Evolutionary conservation across 306 rosid genomes (phyloP).

Genomic region (Datisca glomerata): DNA sequence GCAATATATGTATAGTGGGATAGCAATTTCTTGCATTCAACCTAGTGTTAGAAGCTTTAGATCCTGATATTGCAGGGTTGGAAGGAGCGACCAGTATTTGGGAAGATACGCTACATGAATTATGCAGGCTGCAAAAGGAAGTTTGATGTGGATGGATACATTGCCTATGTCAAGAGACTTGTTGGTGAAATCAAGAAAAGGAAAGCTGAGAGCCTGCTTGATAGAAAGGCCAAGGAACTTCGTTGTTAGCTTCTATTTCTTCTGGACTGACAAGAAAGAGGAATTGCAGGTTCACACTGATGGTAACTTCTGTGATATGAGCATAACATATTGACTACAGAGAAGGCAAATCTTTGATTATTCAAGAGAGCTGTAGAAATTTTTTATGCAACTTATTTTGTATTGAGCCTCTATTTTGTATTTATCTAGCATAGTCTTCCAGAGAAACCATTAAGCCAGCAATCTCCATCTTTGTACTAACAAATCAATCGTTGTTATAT

Average conservation of each 20-base stretch:
- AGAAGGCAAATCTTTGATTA: too few species aligned
- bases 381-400: too few species aligned
- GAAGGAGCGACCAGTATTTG: constrained; percentile 71
- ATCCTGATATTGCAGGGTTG: constrained; percentile 53
- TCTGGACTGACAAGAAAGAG: too few species aligned
- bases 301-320: too few species aligned
- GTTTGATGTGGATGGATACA: constrained; percentile 71
- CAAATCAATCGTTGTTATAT: too few species aligned
- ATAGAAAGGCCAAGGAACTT: constrained; percentile 34
- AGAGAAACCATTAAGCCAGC: too few species aligned
- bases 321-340: too few species aligned
- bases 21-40: background rate
- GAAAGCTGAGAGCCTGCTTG: constrained; percentile 31
- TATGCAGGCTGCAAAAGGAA: constrained; percentile 92
- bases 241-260: constrained; percentile 19
- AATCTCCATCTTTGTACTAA: too few species aligned
- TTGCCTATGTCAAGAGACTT: constrained; percentile 40
- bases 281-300: too few species aligned
- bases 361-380: too few species aligned
- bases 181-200: constrained; percentile 53
- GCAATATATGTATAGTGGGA: background rate
- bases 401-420: too few species aligned
- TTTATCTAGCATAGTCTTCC: too few species aligned
- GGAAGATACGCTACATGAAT: constrained; percentile 92
- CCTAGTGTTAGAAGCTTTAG: background rate